These are phyloP conservation scores for Venturia carpophila DNA, from an alignment of 2,329 filamentous ascomycete genomes.

Conservation along the genomic window DNA sequence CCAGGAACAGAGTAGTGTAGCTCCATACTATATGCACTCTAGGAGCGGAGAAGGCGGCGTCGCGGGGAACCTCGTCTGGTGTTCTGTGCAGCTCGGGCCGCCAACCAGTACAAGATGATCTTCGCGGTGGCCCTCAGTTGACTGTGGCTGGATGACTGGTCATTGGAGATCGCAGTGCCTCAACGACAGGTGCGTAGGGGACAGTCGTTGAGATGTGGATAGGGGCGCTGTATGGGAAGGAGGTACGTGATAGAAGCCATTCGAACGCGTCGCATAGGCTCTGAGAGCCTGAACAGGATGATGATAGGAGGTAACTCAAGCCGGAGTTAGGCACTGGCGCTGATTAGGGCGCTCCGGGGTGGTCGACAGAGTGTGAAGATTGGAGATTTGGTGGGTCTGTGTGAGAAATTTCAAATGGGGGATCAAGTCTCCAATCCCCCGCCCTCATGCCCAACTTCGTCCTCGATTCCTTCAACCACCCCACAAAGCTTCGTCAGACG, in stretches of 20 bases:
- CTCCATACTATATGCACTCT: not conserved
- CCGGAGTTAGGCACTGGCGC: not conserved
- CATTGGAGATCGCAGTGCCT: no score
- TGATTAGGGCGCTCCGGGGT: not conserved
- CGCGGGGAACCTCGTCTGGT: constrained; percentile 3
- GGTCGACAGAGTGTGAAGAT: not conserved
- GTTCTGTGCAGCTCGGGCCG: not conserved
- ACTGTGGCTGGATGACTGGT: not conserved
- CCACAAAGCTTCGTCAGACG: not conserved
- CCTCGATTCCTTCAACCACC: not conserved
- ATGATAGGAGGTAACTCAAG: no score
- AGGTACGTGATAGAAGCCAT: not conserved
- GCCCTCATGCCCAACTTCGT: not conserved
- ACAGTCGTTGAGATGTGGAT: not conserved
- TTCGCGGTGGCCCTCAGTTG: no score
- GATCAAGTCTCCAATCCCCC: not conserved
- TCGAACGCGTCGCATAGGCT: not conserved
- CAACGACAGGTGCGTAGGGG: not conserved
- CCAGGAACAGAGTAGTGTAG: not conserved
- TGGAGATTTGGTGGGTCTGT: not conserved
- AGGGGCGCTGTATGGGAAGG: not conserved
- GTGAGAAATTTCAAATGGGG: not conserved
- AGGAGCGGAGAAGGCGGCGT: not conserved
- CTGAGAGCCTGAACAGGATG: not conserved
- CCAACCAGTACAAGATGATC: no score